A percentile compares a stretch with the other conserved stretches of the same genome.
These are phyloP conservation scores for Skeletonema costatum DNA, from an alignment of 108 stramenopile species.

Conservation along the genomic window DNA sequence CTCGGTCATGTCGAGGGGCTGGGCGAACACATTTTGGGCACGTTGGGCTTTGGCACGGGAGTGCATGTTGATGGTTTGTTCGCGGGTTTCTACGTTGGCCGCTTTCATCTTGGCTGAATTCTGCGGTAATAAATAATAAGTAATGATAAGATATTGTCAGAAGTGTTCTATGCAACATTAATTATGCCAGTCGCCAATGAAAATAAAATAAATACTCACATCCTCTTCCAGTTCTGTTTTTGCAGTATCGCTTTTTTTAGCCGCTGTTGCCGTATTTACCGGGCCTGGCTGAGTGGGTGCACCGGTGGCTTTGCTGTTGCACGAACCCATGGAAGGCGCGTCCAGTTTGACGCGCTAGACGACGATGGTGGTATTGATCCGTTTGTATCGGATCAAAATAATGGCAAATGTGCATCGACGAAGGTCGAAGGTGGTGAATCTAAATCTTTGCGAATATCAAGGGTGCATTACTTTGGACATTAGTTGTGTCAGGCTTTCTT, in stretches of 20 bases:
- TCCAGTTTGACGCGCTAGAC: neutral
- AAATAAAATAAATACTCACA: neutral
- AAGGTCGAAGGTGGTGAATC: too few species aligned
- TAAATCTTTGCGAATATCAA: too few species aligned
- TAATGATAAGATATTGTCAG: neutral
- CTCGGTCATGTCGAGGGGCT: constrained; percentile 75
- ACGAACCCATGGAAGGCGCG: constrained; percentile 37
- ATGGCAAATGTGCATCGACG: too few species aligned
- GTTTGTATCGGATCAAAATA: neutral
- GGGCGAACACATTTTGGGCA: constrained; percentile 86
- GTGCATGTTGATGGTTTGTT: constrained; percentile 82
- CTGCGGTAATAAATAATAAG: neutral
- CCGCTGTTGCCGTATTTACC: neutral
- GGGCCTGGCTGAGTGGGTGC: constrained; percentile 8
- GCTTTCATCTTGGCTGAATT: constrained; percentile 16
- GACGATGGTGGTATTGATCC: neutral
- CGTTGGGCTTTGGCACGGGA: constrained; percentile 70
- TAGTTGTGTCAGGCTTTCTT: too few species aligned
- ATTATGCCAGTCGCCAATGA: neutral
- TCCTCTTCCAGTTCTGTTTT: neutral
- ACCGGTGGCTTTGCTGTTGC: constrained; percentile 26
- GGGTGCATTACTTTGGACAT: too few species aligned
- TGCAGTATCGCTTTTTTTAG: neutral
- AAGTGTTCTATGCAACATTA: neutral
- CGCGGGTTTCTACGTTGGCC: constrained; percentile 61